Evolutionary conservation across 352 stramenopile genomes (phyloP), one percentile per base, ranked within the genome.

Genomic region (Globisporangium barbulae): DNA sequence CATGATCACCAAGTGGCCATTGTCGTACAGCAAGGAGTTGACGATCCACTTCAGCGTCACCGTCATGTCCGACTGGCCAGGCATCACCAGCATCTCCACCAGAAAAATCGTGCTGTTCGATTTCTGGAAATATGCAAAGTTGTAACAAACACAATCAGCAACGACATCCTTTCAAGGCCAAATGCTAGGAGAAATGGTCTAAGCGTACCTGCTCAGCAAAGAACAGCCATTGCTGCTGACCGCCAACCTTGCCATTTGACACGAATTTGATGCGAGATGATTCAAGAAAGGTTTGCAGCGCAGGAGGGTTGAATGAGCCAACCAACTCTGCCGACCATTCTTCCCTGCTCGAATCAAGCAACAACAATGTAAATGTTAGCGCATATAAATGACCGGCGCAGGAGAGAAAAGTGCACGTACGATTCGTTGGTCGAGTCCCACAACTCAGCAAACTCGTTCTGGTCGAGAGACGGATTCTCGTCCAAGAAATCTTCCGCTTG

Each of bases 31-130:
- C 53, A 96, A 54, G 44, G 84, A 93, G 61, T 92, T 91, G 49
- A 94, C 85, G 70, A 96, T 91, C 83, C 88, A 94, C 72, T 96
- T 96, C 50, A 94, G 73, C 19, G 88, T 94, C 52, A 91, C 81
- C 1, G 83, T 92, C 71, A 94, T 81, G 45, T 94, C 88, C 2
- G 79, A 75, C 22, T 90, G 72, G 7, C 83, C 85, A 2, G 87
- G 84, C 73, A 93, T 90, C 17, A 94, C 67, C 48, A 79, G 79
- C 42, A 96, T 78, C 53, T 94, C 84, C 3, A 90, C 76, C 65
- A 96, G 67, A 64, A 92, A 96, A n/a, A 91, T 63, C 12, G 85
- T 93, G 49, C 80, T 81, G 53, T 93, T 89, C 7, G 72, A 76
- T 72, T 82, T 74, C 86, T 95, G 53, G 28, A 6, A 45, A 15